Evolutionary conservation across 768 basidiomycete species (phyloP), one percentile per base, ranked within the genome.

Genomic region (Thelephora aurantiotincta): DNA sequence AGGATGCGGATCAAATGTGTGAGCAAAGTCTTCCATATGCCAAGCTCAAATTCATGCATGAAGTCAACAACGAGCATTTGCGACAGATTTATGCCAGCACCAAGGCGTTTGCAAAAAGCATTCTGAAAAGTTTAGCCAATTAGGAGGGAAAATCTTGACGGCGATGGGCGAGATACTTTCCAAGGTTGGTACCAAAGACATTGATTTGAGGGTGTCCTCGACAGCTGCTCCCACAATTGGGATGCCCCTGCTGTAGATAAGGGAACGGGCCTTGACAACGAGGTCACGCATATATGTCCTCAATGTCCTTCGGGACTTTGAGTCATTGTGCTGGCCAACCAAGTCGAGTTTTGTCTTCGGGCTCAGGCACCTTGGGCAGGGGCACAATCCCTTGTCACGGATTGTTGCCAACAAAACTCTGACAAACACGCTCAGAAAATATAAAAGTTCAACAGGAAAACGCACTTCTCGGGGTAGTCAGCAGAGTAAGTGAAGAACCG

Each of bases 381-480:
- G 68, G 43, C 61, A 70, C 0, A 51, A 7, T 0, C 68, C 72
- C 11, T 64, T 60, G 45, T 67, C 62, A 5, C 65, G 58, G 2
- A 73, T 65, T 6, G 59, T 58, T 0, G 68, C 60, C 1, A 71
- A 42, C 0, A 71, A 56, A 11, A 68, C 52, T 50, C 67, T 68
- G 43, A 33, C 20, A 22, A 6, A 36, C 22, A n/a, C 12, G 14
- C 14, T 34, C 11, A n/a, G 18, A 23, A 50, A n/a, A 37, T 19
- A 20, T 35, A 36, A 12, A 2, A 0, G 34, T 5, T 14, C 11
- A 16, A 13, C 9, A 11, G n/a, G 3, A 16, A 43, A n/a, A 51
- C 56, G 9, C 47, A 66, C 68, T 66, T 67, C 33, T 68, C 62
- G 0, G 63, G 63, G 49, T 66, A 66, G 47, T 66, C 60, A 0